Base-by-base conservation (phyloP, 176 grass and related monocot species). In the Raddia distichophylla region DNA sequence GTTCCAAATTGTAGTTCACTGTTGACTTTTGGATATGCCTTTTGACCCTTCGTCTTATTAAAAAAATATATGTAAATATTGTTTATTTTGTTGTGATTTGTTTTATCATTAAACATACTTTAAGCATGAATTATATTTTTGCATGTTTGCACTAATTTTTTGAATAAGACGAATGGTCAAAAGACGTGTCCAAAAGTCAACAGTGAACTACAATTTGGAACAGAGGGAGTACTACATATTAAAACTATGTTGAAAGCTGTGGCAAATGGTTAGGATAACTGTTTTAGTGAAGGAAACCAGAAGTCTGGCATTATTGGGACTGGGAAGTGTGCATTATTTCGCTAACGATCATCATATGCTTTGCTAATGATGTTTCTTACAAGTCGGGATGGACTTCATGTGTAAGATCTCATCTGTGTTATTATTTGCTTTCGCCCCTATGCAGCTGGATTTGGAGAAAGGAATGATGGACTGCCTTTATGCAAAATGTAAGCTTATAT, bases 391-490 rank as follows among this genome's bases (percentile, higher is more conserved):
- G 8, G 11, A 12, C 0, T 72, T 47, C 11, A 74, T 74, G 40
- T 13, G 13, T 51, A 17, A 3, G 13, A 44, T 1, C 8, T 11
- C 2, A 71, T 47, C 51, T 17, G 11, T 45, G 47, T 80, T 11
- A 13, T 27, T 86, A 55, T 59, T 82, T 54, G 18, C 47, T 82
- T 69, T 44, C 69, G 16, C 13, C 34, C 20, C 27, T 40, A 40
- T 84, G 79, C 88, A 95, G 95, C 83, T 98, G 86, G 92, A 98
- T 98, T 89, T 98, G 84, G 95, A 94, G 80, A 98, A 98, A 77
- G 92, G 92, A 87, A 98, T 98, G 95, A 94, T 95, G 92, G 90
- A 98, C 58, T 98, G 95, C 67, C 88, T 98, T 18, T 98, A 98
- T 93, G 95, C 95, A 77, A 98, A 98, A 93, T 98, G 95, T 98